phyloP scores from a whole-genome alignment of 768 basidiomycete genomes.

The Crassisporium funariophilum region DNA sequence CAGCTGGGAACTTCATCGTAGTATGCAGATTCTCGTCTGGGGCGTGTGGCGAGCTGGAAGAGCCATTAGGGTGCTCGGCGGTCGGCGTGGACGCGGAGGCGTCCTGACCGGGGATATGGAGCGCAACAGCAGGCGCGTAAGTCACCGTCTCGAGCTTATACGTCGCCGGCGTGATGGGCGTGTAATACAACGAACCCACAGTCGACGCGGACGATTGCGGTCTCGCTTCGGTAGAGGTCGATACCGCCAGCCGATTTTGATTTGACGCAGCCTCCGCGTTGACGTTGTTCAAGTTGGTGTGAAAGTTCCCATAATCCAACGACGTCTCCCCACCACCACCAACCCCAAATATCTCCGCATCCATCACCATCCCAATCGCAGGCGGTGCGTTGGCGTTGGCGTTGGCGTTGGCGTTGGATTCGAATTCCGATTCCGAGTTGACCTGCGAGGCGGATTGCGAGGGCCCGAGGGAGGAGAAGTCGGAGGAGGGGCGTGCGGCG shows the following conservation, averaged over 20 bases:
- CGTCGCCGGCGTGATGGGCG: conserved; percentile 17
- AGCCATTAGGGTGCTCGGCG: neutral
- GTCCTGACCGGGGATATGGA: conserved; percentile 14
- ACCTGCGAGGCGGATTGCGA: conserved; percentile 78
- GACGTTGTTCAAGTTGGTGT: conserved; percentile 11
- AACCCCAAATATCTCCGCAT: conserved; percentile 14
- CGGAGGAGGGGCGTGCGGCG: conserved; percentile 41
- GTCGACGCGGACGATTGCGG: conserved; percentile 14
- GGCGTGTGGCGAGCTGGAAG: neutral
- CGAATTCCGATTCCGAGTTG: too few relatives aligned
- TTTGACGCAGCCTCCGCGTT: conserved; percentile 11
- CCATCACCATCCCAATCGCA: conserved; percentile 14
- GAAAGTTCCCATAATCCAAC: too few relatives aligned
- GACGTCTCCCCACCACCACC: too few relatives aligned
- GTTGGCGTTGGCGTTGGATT: too few relatives aligned
- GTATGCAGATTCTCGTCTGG: conserved; percentile 15
- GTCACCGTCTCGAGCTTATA: conserved; percentile 24
- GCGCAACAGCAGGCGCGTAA: conserved; percentile 25
- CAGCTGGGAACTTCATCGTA: conserved; percentile 46
- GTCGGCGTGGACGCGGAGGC: neutral
- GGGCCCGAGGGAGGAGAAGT: conserved; percentile 69
- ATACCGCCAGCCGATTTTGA: neutral
- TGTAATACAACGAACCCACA: conserved; percentile 18
- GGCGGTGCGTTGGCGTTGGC: conserved; percentile 8
- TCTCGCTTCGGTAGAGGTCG: neutral